These are phyloP conservation scores for Favolaschia claudopus DNA, from an alignment of 768 basidiomycete genomes.

Conservation along the genomic window DNA sequence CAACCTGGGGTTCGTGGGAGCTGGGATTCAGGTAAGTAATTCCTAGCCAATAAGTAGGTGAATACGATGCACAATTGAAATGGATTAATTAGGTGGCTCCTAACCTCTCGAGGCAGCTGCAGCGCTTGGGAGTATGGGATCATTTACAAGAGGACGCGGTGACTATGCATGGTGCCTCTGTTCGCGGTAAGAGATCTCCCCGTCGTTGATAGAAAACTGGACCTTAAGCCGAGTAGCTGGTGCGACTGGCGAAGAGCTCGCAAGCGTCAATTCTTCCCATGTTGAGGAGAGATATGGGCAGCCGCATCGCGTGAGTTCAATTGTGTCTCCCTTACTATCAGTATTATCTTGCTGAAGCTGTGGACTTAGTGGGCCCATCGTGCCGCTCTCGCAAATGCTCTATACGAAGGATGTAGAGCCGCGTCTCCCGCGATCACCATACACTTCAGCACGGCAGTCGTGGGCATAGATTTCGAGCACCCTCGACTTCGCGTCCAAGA, in stretches of 20 bases:
- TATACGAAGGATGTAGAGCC: slow-evolving; percentile 36
- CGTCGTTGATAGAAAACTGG: not conserved
- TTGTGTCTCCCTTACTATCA: too few relatives aligned
- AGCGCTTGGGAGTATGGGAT: slow-evolving; percentile 38
- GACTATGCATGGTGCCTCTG: slow-evolving; percentile 32
- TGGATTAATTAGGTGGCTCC: too few relatives aligned
- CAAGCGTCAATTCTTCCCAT: slow-evolving; percentile 36
- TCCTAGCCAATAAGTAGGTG: too few relatives aligned
- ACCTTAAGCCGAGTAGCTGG: slow-evolving; percentile 20
- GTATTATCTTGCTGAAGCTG: too few relatives aligned
- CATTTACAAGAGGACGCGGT: slow-evolving; percentile 37
- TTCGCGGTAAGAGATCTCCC: slow-evolving; percentile 32
- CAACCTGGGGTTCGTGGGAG: slow-evolving; percentile 42
- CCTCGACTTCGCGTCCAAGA: slow-evolving; percentile 12
- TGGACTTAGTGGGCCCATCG: slow-evolving; percentile 48
- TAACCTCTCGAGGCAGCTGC: slow-evolving; percentile 40
- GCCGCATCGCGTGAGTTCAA: slow-evolving; percentile 40
- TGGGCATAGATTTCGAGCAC: slow-evolving; percentile 35
- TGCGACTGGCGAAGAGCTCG: slow-evolving; percentile 38
- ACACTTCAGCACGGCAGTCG: slow-evolving; percentile 31
- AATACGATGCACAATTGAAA: too few relatives aligned
- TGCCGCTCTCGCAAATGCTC: slow-evolving; percentile 37
- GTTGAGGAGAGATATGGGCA: slow-evolving; percentile 38
- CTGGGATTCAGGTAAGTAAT: slow-evolving; percentile 48
- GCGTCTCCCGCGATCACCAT: slow-evolving; percentile 36